Base-by-base conservation (phyloP, 305 asterid species). In the Fraxinus paxiana region DNA sequence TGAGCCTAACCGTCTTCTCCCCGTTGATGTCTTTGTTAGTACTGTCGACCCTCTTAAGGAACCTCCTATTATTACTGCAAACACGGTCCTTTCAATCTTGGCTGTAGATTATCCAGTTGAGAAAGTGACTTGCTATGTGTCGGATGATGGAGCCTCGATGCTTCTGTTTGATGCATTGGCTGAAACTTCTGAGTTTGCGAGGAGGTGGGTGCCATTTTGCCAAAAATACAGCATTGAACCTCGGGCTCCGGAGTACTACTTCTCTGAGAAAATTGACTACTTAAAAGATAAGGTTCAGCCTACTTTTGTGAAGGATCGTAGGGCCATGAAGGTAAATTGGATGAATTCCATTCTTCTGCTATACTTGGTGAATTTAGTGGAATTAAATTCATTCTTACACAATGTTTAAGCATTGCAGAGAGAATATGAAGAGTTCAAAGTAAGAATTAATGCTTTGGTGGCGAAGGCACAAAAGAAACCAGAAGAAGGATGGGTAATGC, bases 401-500 rank as follows among this genome's bases (percentile, higher is more conserved):
- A 67, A 26, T 35, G 51, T 84, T 67, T 72, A 10, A 74, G 28
- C 72, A 41, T 63, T 85, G 80, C 90, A 93, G 97, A 93, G 97
- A 85, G 97, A 93, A 81, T 93, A 91, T 18, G 96, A 93, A 82
- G 97, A 93, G 86, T 93, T 89, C 85, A 93, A 93, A 84, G 95
- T 92, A 69, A 88, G 93, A 80, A 86, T 93, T 38, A 93, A 93
- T 73, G 92, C 93, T 18, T 78, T 93, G 78, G 97, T 93, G 61
- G 94, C 97, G n/a, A 92, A 92, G 82, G 97, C 97, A 78, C 94
- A 79, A 88, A 93, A 93, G 88, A 93, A 93, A 86, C 97, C 97
- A 20, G 95, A 93, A 86, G 97, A 92, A 82, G 97, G 97, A 51
- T 93, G 97, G 97, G 90, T 92, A 74, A 93, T 93, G 97, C 97